phyloP scores from a whole-genome alignment of 805 yeast species.

The Wickerhamomyces chambardii region DNA sequence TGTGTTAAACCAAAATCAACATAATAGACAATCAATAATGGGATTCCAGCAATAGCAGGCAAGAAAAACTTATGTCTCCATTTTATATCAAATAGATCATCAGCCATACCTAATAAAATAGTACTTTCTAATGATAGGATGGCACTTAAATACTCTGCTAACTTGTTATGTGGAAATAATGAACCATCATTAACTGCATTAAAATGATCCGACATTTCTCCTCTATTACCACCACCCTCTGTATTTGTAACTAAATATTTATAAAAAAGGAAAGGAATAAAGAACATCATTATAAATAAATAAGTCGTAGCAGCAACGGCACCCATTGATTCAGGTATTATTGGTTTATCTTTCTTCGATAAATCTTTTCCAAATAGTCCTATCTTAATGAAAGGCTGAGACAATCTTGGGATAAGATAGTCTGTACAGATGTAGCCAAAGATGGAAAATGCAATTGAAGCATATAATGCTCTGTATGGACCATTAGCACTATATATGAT shows the following conservation, averaged over 20 bases:
- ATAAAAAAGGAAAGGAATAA: constrained; percentile 83
- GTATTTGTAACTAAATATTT: constrained; percentile 56
- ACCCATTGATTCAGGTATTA: constrained; percentile 90
- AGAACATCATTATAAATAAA: constrained; percentile 69
- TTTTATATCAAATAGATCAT: constrained; percentile 89
- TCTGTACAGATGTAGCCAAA: constrained; percentile 57
- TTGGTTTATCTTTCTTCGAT: constrained; percentile 65
- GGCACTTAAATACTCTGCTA: constrained; percentile 83
- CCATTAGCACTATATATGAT: constrained; percentile 14
- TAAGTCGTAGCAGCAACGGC: constrained; percentile 78
- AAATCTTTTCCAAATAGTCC: constrained; percentile 86
- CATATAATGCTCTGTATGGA: constrained; percentile 13
- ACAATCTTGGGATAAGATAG: constrained; percentile 59
- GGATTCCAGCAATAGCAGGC: constrained; percentile 92
- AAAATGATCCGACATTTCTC: constrained; percentile 12
- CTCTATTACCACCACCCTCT: constrained; percentile 51
- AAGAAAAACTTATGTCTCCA: constrained; percentile 97
- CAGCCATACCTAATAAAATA: constrained; percentile 79
- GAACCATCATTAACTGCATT: constrained; percentile 4
- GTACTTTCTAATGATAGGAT: constrained; percentile 78
- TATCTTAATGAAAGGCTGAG: constrained; percentile 55
- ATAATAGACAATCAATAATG: constrained; percentile 82
- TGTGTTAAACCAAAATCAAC: constrained; percentile 91
- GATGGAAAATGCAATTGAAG: constrained; percentile 60
- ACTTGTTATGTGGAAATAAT: constrained; percentile 68